Conservation (phyloP, 2,329 filamentous ascomycete species). For the Fusarium paranaense region DNA sequence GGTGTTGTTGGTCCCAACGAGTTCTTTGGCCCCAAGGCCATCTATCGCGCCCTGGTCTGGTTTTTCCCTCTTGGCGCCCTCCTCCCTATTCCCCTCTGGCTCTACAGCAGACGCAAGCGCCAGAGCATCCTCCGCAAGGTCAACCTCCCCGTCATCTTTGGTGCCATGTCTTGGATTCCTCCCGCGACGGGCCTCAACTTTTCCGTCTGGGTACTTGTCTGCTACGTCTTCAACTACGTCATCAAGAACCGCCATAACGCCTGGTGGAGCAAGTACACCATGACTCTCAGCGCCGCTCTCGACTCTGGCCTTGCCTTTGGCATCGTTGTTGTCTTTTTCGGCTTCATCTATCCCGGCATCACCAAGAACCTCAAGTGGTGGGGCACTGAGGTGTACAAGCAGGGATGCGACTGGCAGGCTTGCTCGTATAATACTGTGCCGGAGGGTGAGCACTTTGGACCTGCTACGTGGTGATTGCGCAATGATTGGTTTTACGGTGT, state of each 20-base stretch:
- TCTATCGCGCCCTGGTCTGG: slow-evolving; percentile 83
- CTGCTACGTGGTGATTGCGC: slow-evolving; percentile 64
- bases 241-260: slow-evolving; percentile 75
- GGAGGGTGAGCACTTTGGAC: slow-evolving; percentile 75
- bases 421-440: slow-evolving; percentile 76
- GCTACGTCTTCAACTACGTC: slow-evolving; percentile 84
- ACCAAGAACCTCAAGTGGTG: slow-evolving; percentile 84
- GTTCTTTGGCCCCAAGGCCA: slow-evolving; percentile 82
- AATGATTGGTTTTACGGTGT: background rate
- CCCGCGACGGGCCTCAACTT: slow-evolving; percentile 90
- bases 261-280: slow-evolving; percentile 94
- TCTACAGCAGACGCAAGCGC: slow-evolving; percentile 70
- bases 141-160: slow-evolving; percentile 86
- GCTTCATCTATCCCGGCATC: slow-evolving; percentile 83
- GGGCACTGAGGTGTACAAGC: slow-evolving; percentile 88
- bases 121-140: slow-evolving; percentile 78
- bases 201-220: slow-evolving; percentile 86
- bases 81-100: slow-evolving; percentile 79
- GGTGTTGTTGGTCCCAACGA: slow-evolving; percentile 85
- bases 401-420: slow-evolving; percentile 86
- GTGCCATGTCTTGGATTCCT: slow-evolving; percentile 86
- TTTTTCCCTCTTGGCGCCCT: slow-evolving; percentile 83
- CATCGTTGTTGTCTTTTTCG: slow-evolving; percentile 87
- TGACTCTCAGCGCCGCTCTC: slow-evolving; percentile 86
- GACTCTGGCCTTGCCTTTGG: slow-evolving; percentile 87